phyloP scores from a whole-genome alignment of 805 yeast genomes.

The Candida methanosorbosa region DNA sequence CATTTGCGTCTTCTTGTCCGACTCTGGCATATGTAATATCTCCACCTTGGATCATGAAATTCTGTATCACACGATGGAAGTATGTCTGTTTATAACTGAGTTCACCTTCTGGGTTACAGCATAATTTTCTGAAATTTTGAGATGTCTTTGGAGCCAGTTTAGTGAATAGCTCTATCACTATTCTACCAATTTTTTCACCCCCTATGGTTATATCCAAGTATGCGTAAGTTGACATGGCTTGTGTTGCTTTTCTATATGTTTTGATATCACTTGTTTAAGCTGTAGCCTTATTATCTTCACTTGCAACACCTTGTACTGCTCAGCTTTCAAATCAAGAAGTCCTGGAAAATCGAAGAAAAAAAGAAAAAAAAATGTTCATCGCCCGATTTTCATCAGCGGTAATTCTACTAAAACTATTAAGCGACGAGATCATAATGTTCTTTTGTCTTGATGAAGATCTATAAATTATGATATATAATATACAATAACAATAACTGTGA shows the following conservation, averaged over 20 bases:
- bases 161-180: conserved; percentile 46
- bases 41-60: conserved; percentile 67
- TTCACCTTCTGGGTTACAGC: conserved; percentile 29
- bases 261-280: too few species aligned
- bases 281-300: too few species aligned
- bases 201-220: conserved; percentile 48
- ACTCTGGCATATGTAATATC: conserved; percentile 37
- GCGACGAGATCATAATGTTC: too few species aligned
- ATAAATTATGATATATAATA: too few species aligned
- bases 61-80: conserved; percentile 58
- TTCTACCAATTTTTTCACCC: conserved; percentile 38
- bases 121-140: conserved; percentile 39
- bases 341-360: neutral
- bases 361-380: too few species aligned
- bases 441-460: too few species aligned
- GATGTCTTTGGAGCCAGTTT: conserved; percentile 49
- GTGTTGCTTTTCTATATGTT: too few species aligned
- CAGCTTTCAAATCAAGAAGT: too few species aligned
- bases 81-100: conserved; percentile 30
- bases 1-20: neutral
- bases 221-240: conserved; percentile 12
- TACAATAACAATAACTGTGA: too few species aligned
- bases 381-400: too few species aligned
- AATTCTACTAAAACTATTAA: too few species aligned
- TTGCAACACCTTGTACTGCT: too few species aligned